Evolutionary conservation across 2,329 filamentous ascomycete genomes (phyloP).

Genomic region (Pyrenophora graminea): DNA sequence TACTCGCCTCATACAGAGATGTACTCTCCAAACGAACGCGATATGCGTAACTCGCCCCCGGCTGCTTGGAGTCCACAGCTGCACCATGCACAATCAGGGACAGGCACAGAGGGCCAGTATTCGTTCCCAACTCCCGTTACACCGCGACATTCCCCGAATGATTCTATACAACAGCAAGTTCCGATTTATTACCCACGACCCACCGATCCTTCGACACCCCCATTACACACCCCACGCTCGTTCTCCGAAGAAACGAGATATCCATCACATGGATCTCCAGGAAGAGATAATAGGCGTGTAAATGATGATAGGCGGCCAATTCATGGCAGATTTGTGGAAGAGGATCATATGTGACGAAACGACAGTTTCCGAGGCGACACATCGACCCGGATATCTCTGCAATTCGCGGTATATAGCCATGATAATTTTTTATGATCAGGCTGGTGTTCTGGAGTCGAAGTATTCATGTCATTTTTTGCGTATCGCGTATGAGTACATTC

Average conservation of each 20-base stretch:
- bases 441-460: background rate
- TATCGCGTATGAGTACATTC: no score
- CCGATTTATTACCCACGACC: conserved; percentile 39
- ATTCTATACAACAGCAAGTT: conserved; percentile 18
- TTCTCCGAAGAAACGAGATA: conserved; percentile 21
- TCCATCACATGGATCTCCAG: conserved; percentile 8
- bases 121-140: conserved; percentile 31
- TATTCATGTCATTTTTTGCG: no score
- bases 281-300: background rate
- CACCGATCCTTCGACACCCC: conserved; percentile 20
- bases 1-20: conserved; percentile 19
- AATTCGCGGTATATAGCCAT: background rate
- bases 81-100: conserved; percentile 22
- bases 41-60: conserved; percentile 20
- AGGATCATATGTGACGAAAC: conserved; percentile 5
- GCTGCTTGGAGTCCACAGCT: conserved; percentile 26
- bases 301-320: conserved; percentile 2
- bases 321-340: conserved; percentile 14
- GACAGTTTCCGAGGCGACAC: background rate
- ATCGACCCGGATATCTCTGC: background rate
- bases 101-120: conserved; percentile 27
- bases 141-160: conserved; percentile 16
- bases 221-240: conserved; percentile 20
- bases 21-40: conserved; percentile 17
- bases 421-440: background rate